Base-by-base conservation (phyloP, 1,284 basidiomycete genomes). In the Naganishia albida region DNA sequence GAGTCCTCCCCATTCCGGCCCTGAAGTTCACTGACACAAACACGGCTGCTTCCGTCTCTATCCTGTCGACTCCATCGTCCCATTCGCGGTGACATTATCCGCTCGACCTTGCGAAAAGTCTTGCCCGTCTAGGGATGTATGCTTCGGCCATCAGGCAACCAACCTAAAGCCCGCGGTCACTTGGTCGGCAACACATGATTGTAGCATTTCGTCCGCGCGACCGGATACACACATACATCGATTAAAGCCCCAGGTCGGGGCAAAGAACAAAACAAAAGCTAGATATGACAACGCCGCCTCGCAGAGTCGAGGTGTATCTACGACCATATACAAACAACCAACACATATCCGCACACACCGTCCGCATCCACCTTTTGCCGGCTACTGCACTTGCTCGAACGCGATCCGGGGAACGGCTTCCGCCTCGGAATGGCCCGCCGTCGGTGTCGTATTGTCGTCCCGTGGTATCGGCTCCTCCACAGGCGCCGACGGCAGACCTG, bases 341-440 rank as follows among this genome's bases (percentile, higher is more conserved):
- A 52, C 44, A 48, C 4, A 26, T 46, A 34, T 10, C 34, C 12
- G 48, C 15, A 34, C 30, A 7, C n/a, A n/a, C n/a, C n/a, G n/a
- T n/a, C n/a, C n/a, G n/a, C n/a, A n/a, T n/a, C n/a, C n/a, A n/a
- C n/a, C n/a, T n/a, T n/a, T n/a, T n/a, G 20, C 2, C 8, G 42
- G 16, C 54, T 56, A 50, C 43, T 56, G 46, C 46, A 42, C 54
- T 20, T 46, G 49, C 44, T 65, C 48, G 26, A 42, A 50, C 16
- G 64, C 55, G 18, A 65, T 51, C 20, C 55, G 48, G 8, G 64
- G 55, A 25, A 65, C 55, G 13, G 18, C 15, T 40, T 50, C 57
- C n/a, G 56, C 20, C 13, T 60, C 57, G 6, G 43, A 18, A 16
- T 15, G 23, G n/a, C 13, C 16, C 38, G 25, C 34, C 44, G 39